phyloP scores from a whole-genome alignment of 352 stramenopile genomes.

The Pythium coloratum region DNA sequence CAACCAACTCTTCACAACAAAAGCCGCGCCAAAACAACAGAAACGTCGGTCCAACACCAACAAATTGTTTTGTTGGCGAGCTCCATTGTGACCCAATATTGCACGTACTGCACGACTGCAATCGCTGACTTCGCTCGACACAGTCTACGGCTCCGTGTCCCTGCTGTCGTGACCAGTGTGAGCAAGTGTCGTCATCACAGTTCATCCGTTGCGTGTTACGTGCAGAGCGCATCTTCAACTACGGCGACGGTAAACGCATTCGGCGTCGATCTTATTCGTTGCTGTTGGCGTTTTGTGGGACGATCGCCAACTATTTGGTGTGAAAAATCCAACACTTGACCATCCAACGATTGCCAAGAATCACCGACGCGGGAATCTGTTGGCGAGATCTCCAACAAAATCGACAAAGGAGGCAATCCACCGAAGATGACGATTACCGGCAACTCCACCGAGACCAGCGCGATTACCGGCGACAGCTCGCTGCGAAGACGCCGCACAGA shows the following conservation, averaged over 20 bases:
- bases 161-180: neutral
- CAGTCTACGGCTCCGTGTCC: neutral
- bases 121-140: neutral
- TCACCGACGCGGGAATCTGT: neutral
- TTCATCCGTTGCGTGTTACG: neutral
- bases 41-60: constrained; percentile 5
- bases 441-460: neutral
- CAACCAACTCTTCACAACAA: constrained; percentile 12
- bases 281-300: neutral
- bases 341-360: too few species aligned
- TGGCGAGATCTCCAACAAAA: neutral
- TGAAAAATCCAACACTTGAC: too few species aligned
- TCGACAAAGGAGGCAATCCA: neutral
- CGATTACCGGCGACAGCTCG: constrained; percentile 5
- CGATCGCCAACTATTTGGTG: neutral
- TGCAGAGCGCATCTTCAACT: neutral
- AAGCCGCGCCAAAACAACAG: constrained; percentile 29
- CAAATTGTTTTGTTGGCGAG: constrained; percentile 2
- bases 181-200: neutral
- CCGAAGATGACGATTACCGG: constrained; percentile 1
- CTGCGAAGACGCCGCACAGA: constrained; percentile 19
- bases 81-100: neutral
- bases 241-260: neutral
- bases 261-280: constrained; percentile 6
- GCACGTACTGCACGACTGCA: neutral